Evolutionary conservation across 2,329 filamentous ascomycete genomes (phyloP), one percentile per base, ranked within the genome.

Genomic region (Pyrenophora graminea): DNA sequence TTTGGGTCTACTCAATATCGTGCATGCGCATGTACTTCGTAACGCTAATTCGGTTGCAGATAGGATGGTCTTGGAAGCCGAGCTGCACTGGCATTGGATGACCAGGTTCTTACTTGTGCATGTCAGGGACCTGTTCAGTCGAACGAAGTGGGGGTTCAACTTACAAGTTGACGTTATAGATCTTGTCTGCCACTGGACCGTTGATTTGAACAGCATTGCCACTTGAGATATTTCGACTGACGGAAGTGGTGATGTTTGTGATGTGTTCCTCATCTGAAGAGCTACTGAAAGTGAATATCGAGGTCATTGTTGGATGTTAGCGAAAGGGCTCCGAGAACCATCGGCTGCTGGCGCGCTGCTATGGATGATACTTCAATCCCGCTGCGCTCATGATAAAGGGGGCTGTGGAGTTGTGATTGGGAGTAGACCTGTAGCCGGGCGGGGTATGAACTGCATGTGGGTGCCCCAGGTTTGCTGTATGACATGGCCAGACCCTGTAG

Each of bases 181-280:
- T 18, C 6, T 47, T 32, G 4, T 27, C 45, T 10, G 37, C 45
- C 19, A 39, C 30, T 2, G n/a, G 13, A 3, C 50, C 45, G 18
- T 48, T 48, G 19, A 45, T 44, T 19, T 53, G 50, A 17, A 48
- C 8, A 15, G 50, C 39, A 23, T 45, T 33, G 23, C 41, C 50
- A 25, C 36, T 39, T 27, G 50, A 30, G 44, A 36, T 31, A 30
- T 53, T 48, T 18, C 39, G 44, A 19, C 45, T 53, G 13, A 52
- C 39, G 12, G 27, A 48, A 5, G 23, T n/a, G 7, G 7, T 19
- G 18, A 9, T 9, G 30, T 13, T 3, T 21, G 30, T 33, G 6
- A 25, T 2, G 17, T 21, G n/a, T 6, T 15, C 17, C 17, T 25
- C 21, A 4, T 23, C 13, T 10, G 44, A 40, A 12, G 27, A 32